Percentiles rank a stretch among this genome's conserved stretches.
phyloP scores from a whole-genome alignment of 768 basidiomycete species.

The Podaxis mareebaensis region DNA sequence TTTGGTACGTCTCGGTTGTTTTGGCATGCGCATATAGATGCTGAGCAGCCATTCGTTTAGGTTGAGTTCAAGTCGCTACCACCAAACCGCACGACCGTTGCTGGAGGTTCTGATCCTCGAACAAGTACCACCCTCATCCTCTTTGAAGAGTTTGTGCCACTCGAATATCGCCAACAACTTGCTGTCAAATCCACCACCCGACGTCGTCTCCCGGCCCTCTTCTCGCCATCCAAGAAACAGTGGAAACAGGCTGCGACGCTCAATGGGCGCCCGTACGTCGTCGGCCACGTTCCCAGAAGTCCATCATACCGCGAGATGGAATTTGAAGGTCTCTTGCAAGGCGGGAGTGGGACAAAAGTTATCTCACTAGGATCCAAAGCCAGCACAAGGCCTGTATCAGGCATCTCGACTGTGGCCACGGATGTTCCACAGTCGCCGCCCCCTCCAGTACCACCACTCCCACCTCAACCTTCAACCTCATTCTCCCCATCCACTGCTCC shows the following conservation, averaged over 20 bases:
- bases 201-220: slow-evolving; percentile 70
- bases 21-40: not conserved
- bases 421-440: slow-evolving; percentile 18
- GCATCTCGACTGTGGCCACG: slow-evolving; percentile 18
- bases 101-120: slow-evolving; percentile 62
- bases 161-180: slow-evolving; percentile 81
- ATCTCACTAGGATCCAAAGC: slow-evolving; percentile 39
- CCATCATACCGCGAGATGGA: slow-evolving; percentile 66
- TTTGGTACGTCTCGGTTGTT: slow-evolving; percentile 52
- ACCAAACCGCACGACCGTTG: slow-evolving; percentile 32
- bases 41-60: slow-evolving; percentile 34
- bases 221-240: slow-evolving; percentile 57
- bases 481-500: not conserved
- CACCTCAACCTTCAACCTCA: slow-evolving; percentile 20
- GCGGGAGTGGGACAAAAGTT: slow-evolving; percentile 46
- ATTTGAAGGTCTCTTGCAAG: slow-evolving; percentile 74
- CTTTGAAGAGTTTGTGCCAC: slow-evolving; percentile 93
- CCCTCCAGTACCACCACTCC: slow-evolving; percentile 21
- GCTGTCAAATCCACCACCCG: slow-evolving; percentile 52
- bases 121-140: slow-evolving; percentile 71
- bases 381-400: slow-evolving; percentile 20
- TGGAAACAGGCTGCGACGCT: slow-evolving; percentile 86
- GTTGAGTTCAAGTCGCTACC: slow-evolving; percentile 87
- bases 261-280: slow-evolving; percentile 77
- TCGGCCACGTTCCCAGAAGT: slow-evolving; percentile 55